Base-by-base conservation (phyloP, 352 stramenopile species). In the Globisporangium viniferum region DNA sequence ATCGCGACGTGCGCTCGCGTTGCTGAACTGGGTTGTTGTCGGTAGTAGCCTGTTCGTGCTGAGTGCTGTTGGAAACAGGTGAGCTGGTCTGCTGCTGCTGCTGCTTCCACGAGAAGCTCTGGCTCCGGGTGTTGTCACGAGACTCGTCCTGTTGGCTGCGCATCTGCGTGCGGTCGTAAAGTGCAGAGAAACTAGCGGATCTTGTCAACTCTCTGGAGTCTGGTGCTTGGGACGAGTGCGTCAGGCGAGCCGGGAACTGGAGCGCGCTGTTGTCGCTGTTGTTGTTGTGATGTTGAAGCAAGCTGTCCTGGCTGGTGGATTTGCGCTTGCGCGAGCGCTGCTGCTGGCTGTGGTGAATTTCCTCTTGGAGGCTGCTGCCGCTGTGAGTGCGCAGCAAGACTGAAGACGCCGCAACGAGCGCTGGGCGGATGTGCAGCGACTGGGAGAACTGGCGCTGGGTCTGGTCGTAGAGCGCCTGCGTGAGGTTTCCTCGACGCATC, bases 1-100 rank as follows among this genome's bases (percentile, higher is more conserved):
- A 82, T 48, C 78, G 68, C 27, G 78, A 83, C 62, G 75, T 82
- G 29, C 78, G 73, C 64, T 81, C 72, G n/a, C 77, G 73, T 60
- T 74, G 70, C 29, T 59, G 35, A 3, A 20, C 22, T 54, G 55
- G 12, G 29, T 31, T 66, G 51, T 6, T 69, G 57, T 9, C 29
- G 6, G 36, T 29, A 15, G 7, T 18, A 6, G 14, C 18, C 14
- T 61, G 10, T 18, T 67, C n/a, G 14, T 69, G 54, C 14, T 62
- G 62, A 48, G 58, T 36, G 36, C 15, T 46, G 12, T 7, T 39
- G 24, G 41, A 22, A 5, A 33, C 3, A n/a, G 29, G 44, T 27
- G 59, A 39, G 31, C 18, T 15, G 6, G 57, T 49, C 18, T 24
- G 59, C 8, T 33, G 29, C 29, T 55, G 58, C 5, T 53, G 58